Base-by-base conservation (phyloP, 2,329 filamentous ascomycete genomes). In the Xylariomycetidae sp. region DNA sequence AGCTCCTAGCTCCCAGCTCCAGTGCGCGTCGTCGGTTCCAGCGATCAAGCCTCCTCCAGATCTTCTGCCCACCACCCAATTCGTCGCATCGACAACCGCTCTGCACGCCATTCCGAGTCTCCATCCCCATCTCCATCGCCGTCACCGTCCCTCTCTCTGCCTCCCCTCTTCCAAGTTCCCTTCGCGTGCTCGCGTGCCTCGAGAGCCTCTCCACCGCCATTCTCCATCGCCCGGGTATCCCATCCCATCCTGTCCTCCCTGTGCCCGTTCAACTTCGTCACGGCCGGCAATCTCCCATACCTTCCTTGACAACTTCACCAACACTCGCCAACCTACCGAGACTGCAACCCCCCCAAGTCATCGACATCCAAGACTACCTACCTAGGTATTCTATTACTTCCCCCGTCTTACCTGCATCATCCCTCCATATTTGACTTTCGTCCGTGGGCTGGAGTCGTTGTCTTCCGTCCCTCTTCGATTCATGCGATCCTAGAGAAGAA, bases 401-500 rank as follows among this genome's bases (percentile, higher is more conserved):
- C 31, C 32, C 31, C 34, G 32, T 39, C 32, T 44, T 26, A 38
- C 36, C 40, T 35, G 27, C 42, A 38, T 44, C 43, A 35, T 37
- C 34, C 32, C 33, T 35, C 35, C 29, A 34, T 28, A 35, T 31
- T 31, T 32, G 29, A 32, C 40, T 38, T 25, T 38, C 35, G 35
- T 38, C 27, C 37, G 26, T 43, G 34, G 40, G 32, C 31, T 45
- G 38, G 42, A 41, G 40, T 31, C 42, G 36, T 42, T 38, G 47
- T 24, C 26, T 25, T 37, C 44, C 34, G 36, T 29, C 43, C 36
- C 34, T 29, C 33, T 43, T 42, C 46, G 39, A 43, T 50, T 47
- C 39, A 52, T 48, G 47, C 49, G 42, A 40, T 39, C 26, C 24
- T 7, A n/a, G n/a, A n/a, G n/a, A n/a, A n/a, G n/a, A n/a, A n/a